Evolutionary conservation across 192 early-diverging fungal genomes (phyloP), one percentile per base, ranked within the genome.

Genomic region (Coemansia sp.): DNA sequence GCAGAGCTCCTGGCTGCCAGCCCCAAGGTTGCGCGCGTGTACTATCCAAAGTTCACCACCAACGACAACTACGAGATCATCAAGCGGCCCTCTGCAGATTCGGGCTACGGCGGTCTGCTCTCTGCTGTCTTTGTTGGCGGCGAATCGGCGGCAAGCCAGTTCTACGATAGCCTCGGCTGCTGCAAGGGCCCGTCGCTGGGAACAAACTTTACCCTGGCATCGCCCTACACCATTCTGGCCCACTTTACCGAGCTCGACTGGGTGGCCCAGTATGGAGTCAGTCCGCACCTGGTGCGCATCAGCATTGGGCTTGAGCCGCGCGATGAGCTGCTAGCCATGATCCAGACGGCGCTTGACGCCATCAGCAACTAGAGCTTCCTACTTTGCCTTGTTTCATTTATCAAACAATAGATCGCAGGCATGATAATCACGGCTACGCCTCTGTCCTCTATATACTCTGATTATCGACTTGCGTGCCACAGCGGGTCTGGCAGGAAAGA

Each of bases 171-270:
- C 5, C 53, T 98, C 33, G 67, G 68, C 3, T 83, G 89, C 58
- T 87, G 87, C 55, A 98, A 98, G 59, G 95, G 95, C 2, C 95
- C 95, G 14, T 94, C 91, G 3, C 74, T 98, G 18, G 95, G 95
- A 1, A 98, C 95, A 23, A 98, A 93, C 77, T 98, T 98, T 50
- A 98, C 95, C 14, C 77, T 98, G 40, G 89, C 84, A 3, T 89
- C 87, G 50, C 94, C 95, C 2, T 98, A 98, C 59, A 92, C 94
- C 0, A 89, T 98, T 17, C 57, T 98, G n/a, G 95, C 93, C 8
- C 95, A 98, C 62, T 98, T 89, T 67, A 72, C 71, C 23, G 95
- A 98, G 68, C 72, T 96, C 13, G 94, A 96, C 22, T 98, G 95
- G 95, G 95, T 92, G 14, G 80, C 76, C 2, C 58, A 80, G 46